Evolutionary conservation across 2,329 filamentous ascomycete genomes (phyloP).

Genomic region (Alternaria gansuensis): DNA sequence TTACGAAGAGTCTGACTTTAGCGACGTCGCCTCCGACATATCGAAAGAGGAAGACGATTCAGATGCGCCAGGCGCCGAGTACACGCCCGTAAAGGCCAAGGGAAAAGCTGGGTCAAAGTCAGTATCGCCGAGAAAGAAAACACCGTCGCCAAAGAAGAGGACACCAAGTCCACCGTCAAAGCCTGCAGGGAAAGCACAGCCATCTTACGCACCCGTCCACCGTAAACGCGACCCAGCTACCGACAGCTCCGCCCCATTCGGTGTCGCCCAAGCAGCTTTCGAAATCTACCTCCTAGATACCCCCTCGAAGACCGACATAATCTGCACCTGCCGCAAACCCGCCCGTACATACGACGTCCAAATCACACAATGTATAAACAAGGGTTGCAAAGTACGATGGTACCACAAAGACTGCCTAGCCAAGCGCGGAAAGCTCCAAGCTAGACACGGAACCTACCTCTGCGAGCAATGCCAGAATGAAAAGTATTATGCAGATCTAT

Average conservation of each 20-base stretch:
- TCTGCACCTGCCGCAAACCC: slow-evolving; percentile 33
- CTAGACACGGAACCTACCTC: slow-evolving; percentile 16
- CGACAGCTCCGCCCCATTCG: slow-evolving; percentile 1
- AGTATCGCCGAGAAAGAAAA: background rate
- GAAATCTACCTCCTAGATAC: slow-evolving; percentile 5
- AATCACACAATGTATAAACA: slow-evolving; percentile 32
- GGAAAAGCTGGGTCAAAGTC: background rate
- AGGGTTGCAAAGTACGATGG: slow-evolving; percentile 27
- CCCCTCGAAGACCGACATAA: slow-evolving; percentile 17
- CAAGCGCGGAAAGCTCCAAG: slow-evolving; percentile 24
- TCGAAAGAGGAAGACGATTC: background rate
- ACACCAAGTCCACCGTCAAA: slow-evolving; percentile 1
- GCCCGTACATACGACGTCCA: slow-evolving; percentile 12
- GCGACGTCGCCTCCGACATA: background rate
- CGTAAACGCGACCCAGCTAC: slow-evolving; percentile 9
- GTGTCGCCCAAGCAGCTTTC: slow-evolving; percentile 12
- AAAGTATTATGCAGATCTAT: slow-evolving; percentile 10
- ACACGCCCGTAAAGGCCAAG: background rate
- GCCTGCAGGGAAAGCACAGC: background rate
- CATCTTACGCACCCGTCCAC: slow-evolving; percentile 11
- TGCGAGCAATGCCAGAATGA: slow-evolving; percentile 26
- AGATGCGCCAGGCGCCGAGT: background rate
- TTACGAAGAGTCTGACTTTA: background rate
- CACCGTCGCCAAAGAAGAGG: background rate
- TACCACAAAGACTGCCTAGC: slow-evolving; percentile 37